phyloP scores from a whole-genome alignment of 768 basidiomycete genomes.

The Phaeolepiota aurea region DNA sequence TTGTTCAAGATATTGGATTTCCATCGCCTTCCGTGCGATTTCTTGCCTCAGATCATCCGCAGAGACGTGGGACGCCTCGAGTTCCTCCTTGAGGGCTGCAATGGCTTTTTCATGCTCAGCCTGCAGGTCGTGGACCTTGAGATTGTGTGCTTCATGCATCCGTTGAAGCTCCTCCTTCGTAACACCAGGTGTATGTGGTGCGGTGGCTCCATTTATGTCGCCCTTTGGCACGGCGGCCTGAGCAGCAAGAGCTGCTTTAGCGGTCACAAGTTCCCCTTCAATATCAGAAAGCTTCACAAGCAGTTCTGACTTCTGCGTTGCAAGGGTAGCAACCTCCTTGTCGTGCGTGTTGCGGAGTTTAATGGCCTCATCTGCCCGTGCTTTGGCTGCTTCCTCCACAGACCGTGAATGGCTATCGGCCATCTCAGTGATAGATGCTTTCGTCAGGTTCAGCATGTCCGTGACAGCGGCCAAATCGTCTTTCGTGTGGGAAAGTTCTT shows the following conservation, averaged over 20 bases:
- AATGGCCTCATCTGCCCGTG: constrained; percentile 63
- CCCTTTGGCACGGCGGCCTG: constrained; percentile 44
- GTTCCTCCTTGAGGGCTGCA: constrained; percentile 44
- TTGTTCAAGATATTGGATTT: constrained; percentile 71
- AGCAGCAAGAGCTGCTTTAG: constrained; percentile 45
- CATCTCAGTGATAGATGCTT: constrained; percentile 63
- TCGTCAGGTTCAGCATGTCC: constrained; percentile 61
- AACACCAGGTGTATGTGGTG: constrained; percentile 38
- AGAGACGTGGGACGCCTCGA: constrained; percentile 41
- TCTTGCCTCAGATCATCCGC: constrained; percentile 52
- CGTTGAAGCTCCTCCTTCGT: constrained; percentile 72
- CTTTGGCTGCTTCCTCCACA: constrained; percentile 66
- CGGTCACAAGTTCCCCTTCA: constrained; percentile 68
- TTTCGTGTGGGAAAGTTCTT: constrained; percentile 53
- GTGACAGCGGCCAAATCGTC: constrained; percentile 61
- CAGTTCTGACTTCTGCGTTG: constrained; percentile 55
- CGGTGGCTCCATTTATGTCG: constrained; percentile 37
- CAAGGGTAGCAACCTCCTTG: constrained; percentile 48
- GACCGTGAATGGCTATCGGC: constrained; percentile 62
- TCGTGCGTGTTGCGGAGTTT: constrained; percentile 53
- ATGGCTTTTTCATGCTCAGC: constrained; percentile 56
- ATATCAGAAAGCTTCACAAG: constrained; percentile 59
- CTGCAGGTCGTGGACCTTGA: constrained; percentile 69
- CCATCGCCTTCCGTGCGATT: constrained; percentile 66
- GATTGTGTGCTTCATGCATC: constrained; percentile 78